Percentiles rank a stretch among this genome's conserved stretches.
These are phyloP conservation scores for Wickerhamiella qilinensis DNA, from an alignment of 805 yeast genomes.

Conservation along the genomic window DNA sequence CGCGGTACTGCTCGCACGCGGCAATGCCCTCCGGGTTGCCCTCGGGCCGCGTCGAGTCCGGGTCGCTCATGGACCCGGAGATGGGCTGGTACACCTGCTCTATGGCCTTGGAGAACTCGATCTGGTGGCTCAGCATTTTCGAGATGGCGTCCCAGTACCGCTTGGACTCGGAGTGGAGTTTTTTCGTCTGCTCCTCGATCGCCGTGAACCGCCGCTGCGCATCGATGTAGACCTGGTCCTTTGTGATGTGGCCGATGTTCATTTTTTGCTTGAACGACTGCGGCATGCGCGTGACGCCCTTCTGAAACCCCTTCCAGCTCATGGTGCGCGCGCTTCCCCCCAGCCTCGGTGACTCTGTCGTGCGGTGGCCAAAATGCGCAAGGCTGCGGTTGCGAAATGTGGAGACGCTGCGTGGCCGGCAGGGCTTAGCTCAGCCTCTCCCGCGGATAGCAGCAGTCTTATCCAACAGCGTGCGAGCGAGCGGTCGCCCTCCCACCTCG, in stretches of 20 bases:
- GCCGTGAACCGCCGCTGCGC: slow-evolving; percentile 95
- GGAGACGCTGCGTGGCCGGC: too few relatives aligned
- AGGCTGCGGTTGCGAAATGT: too few relatives aligned
- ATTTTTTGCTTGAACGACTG: slow-evolving; percentile 80
- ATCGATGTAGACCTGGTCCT: slow-evolving; percentile 80
- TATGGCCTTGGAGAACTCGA: slow-evolving; percentile 88
- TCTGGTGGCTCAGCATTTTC: slow-evolving; percentile 85
- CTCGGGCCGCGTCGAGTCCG: slow-evolving; percentile 70
- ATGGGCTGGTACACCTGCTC: slow-evolving; percentile 95
- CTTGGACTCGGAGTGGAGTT: slow-evolving; percentile 75
- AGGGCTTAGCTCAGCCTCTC: too few relatives aligned
- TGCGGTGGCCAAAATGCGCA: too few relatives aligned
- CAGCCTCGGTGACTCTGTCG: too few relatives aligned
- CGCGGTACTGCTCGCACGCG: slow-evolving; percentile 85
- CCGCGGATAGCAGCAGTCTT: too few relatives aligned
- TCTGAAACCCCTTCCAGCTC: slow-evolving; percentile 20
- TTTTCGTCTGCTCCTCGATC: slow-evolving; percentile 76
- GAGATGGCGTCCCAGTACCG: slow-evolving; percentile 83
- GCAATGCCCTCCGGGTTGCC: slow-evolving; percentile 94
- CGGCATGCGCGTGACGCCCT: slow-evolving; percentile 43
- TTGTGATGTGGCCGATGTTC: slow-evolving; percentile 51
- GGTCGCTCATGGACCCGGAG: slow-evolving; percentile 81
- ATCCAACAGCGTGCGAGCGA: too few relatives aligned
- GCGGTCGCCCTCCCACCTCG: too few relatives aligned
- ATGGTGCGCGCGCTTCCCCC: too few relatives aligned